These are phyloP conservation scores for Ceratorhiza oryzae-sativae DNA, from an alignment of 1,284 basidiomycete genomes.

Conservation along the genomic window DNA sequence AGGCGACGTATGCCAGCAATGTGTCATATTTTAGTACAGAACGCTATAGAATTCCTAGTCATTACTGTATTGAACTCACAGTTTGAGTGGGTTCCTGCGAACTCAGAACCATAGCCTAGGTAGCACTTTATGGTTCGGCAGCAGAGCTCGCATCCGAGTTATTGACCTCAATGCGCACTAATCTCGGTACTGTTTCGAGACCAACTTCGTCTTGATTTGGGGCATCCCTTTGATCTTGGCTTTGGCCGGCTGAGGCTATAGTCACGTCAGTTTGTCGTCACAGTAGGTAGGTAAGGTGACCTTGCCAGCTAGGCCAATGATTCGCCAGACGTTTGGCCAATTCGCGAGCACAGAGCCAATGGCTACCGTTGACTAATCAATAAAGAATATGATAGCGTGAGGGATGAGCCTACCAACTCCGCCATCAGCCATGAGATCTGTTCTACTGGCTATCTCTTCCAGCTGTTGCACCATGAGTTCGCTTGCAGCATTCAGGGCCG, in stretches of 20 bases:
- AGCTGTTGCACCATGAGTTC: conserved; percentile 40
- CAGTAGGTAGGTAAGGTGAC: not conserved
- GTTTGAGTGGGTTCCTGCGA: not conserved
- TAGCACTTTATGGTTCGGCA: conserved; percentile 18
- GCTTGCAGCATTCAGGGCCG: conserved; percentile 41
- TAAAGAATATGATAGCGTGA: not conserved
- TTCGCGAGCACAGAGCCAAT: conserved; percentile 43
- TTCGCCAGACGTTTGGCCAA: conserved; percentile 43
- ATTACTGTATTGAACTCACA: not conserved
- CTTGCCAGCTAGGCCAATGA: conserved; percentile 43
- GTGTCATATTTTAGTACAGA: not conserved
- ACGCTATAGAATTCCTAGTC: not conserved
- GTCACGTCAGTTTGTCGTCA: not conserved
- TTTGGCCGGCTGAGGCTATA: conserved; percentile 18
- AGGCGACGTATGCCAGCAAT: conserved; percentile 47
- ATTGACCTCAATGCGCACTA: conserved; percentile 28
- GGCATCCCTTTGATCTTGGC: conserved; percentile 3
- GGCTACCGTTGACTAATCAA: conserved; percentile 20
- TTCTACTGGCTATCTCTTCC: conserved; percentile 40
- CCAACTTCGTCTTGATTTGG: conserved; percentile 16
- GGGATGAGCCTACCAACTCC: conserved; percentile 38
- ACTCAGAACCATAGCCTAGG: not conserved
- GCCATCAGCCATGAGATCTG: conserved; percentile 43
- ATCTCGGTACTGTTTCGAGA: conserved; percentile 31
- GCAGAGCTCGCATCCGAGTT: conserved; percentile 5